A percentile compares a stretch with the other conserved stretches of the same genome.
phyloP scores from a whole-genome alignment of 192 early-diverging fungal genomes.

The Coemansia guatemalensis region DNA sequence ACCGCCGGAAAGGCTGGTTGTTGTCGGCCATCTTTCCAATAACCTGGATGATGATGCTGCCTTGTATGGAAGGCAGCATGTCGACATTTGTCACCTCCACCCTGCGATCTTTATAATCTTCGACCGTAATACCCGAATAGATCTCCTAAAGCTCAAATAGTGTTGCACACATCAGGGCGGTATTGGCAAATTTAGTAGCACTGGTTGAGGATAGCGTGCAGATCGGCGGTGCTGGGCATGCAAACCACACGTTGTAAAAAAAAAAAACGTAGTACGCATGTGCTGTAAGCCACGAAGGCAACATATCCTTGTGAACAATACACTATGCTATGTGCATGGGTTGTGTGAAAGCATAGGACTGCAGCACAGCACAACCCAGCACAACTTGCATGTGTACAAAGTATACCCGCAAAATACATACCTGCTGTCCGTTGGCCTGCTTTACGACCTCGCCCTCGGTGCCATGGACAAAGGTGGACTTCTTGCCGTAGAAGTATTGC shows the following conservation, averaged over 20 bases:
- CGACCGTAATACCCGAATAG: conserved; percentile 66
- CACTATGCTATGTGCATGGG: neutral
- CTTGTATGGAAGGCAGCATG: conserved; percentile 68
- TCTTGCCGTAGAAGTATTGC: conserved; percentile 85
- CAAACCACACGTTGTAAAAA: too few species aligned
- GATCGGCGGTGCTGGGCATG: too few species aligned
- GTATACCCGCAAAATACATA: conserved; percentile 17
- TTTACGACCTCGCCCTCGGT: conserved; percentile 72
- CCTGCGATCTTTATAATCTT: conserved; percentile 83
- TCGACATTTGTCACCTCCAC: conserved; percentile 89
- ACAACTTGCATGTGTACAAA: neutral
- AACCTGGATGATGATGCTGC: conserved; percentile 87
- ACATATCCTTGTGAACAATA: too few species aligned
- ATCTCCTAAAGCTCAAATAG: conserved; percentile 69
- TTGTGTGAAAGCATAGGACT: neutral
- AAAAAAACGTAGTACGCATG: conserved; percentile 17
- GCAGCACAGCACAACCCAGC: neutral
- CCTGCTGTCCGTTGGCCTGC: conserved; percentile 67
- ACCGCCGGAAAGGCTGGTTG: conserved; percentile 75
- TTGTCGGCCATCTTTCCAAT: conserved; percentile 90
- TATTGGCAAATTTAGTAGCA: too few species aligned
- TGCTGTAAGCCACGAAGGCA: conserved; percentile 28
- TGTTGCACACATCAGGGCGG: too few species aligned
- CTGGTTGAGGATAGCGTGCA: too few species aligned
- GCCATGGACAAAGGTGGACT: conserved; percentile 82